These are phyloP conservation scores for Diaporthe capsici DNA, from an alignment of 2,329 filamentous ascomycete species.

Conservation along the genomic window DNA sequence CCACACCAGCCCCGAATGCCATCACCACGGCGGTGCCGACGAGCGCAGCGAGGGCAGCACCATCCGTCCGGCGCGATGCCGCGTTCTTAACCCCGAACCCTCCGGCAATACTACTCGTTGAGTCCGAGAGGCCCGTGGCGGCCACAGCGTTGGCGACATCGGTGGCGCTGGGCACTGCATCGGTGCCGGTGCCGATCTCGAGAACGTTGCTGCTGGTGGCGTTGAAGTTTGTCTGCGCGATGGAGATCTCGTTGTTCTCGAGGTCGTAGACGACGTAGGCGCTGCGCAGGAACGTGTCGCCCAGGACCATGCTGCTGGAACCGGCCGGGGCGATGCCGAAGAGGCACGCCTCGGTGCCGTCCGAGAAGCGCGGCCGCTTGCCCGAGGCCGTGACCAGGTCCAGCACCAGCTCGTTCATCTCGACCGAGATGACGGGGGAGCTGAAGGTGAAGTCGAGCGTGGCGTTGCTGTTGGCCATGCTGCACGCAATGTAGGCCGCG, in stretches of 20 bases:
- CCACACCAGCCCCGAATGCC: constrained; percentile 33
- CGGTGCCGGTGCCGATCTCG: constrained; percentile 67
- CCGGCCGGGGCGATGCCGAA: constrained; percentile 77
- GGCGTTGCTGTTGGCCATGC: constrained; percentile 57
- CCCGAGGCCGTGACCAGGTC: constrained; percentile 63
- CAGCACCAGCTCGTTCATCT: constrained; percentile 72
- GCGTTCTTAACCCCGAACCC: constrained; percentile 42
- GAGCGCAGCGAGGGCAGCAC: background rate
- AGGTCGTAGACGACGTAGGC: constrained; percentile 84
- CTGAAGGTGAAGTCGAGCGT: constrained; percentile 70
- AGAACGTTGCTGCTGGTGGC: constrained; percentile 63
- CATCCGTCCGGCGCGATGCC: background rate
- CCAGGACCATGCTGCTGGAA: constrained; percentile 71
- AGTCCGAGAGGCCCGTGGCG: constrained; percentile 59
- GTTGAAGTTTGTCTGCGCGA: constrained; percentile 78
- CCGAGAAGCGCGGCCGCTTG: constrained; percentile 62
- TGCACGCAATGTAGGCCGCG: constrained; percentile 74
- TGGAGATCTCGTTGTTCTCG: constrained; percentile 77
- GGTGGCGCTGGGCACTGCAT: constrained; percentile 68
- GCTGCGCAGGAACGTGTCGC: constrained; percentile 81
- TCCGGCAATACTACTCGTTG: constrained; percentile 40
- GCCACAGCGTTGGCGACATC: constrained; percentile 62
- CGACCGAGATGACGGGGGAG: constrained; percentile 66
- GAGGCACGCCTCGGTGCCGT: constrained; percentile 71
- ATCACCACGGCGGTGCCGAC: constrained; percentile 28